These are phyloP conservation scores for Chalciporus pseudorubinellus DNA, from an alignment of 768 basidiomycete genomes.

Conservation along the genomic window DNA sequence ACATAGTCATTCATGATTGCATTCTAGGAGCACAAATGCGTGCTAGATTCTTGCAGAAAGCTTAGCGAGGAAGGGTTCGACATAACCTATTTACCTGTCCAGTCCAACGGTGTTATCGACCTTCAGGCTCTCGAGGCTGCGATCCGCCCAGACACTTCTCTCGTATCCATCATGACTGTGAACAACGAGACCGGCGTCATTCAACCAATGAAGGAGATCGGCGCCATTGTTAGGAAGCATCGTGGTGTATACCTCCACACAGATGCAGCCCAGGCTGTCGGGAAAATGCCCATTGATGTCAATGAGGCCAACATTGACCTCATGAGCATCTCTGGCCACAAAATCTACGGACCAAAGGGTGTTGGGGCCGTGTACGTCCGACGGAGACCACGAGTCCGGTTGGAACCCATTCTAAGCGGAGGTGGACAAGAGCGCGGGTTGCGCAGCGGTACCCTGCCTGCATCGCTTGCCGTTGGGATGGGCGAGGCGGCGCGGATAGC, in stretches of 20 bases:
- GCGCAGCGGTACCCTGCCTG: constrained; percentile 90
- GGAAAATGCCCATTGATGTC: constrained; percentile 89
- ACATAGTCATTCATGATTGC: constrained; percentile 3
- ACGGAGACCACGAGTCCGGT: constrained; percentile 83
- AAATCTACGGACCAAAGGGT: constrained; percentile 97
- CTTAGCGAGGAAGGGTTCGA: constrained; percentile 97
- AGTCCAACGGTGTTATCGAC: constrained; percentile 77
- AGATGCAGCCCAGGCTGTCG: constrained; percentile 93
- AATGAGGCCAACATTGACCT: constrained; percentile 95
- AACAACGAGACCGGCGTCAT: constrained; percentile 99
- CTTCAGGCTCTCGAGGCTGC: constrained; percentile 79
- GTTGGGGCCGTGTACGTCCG: constrained; percentile 93
- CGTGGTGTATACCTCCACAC: constrained; percentile 94
- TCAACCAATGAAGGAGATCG: constrained; percentile 95
- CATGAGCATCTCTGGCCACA: constrained; percentile 96
- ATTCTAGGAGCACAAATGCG: constrained; percentile 94
- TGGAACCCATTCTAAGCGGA: constrained; percentile 93
- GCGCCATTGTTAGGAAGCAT: constrained; percentile 78
- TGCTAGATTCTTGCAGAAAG: constrained; percentile 95
- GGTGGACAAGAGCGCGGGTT: constrained; percentile 97
- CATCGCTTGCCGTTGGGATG: constrained; percentile 84
- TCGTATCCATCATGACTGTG: constrained; percentile 98
- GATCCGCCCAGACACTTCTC: constrained; percentile 87
- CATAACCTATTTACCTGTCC: constrained; percentile 94
- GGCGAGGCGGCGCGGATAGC: constrained; percentile 95